These are phyloP conservation scores for Cladobotryum mycophilum DNA, from an alignment of 2,329 filamentous ascomycete genomes.

Conservation along the genomic window DNA sequence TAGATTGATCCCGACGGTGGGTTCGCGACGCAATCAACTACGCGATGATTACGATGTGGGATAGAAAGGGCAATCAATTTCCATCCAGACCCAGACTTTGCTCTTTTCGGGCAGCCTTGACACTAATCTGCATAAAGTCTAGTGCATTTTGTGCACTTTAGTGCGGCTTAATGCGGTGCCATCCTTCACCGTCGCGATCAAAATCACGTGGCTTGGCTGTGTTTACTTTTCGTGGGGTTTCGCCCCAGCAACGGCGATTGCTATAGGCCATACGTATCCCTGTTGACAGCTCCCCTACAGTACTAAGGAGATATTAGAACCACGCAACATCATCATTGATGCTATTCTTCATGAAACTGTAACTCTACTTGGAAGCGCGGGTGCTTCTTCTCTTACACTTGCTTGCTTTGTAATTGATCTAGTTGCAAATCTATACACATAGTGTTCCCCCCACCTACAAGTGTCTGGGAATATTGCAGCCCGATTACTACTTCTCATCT, in stretches of 20 bases:
- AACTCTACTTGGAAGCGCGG: constrained; percentile 17
- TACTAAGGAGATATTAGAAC: not conserved
- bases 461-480: not conserved
- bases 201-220: constrained; percentile 7
- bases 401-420: constrained; percentile 8
- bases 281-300: constrained; percentile 14
- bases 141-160: not conserved
- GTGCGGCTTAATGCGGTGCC: no score
- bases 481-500: constrained; percentile 9
- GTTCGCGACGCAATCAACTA: not conserved
- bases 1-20: not conserved
- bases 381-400: constrained; percentile 18
- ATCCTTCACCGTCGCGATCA: constrained; percentile 1
- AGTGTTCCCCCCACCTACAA: no score
- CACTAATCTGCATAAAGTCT: constrained; percentile 1
- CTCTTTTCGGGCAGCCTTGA: not conserved
- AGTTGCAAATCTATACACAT: not conserved
- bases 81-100: constrained; percentile 1
- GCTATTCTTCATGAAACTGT: constrained; percentile 20
- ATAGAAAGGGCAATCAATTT: constrained; percentile 11
- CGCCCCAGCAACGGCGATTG: constrained; percentile 23
- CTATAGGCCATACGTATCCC: constrained; percentile 15
- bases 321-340: constrained; percentile 14
- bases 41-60: constrained; percentile 9
- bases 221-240: constrained; percentile 14